Evolutionary conservation across 768 basidiomycete genomes (phyloP), one percentile per base, ranked within the genome.

Genomic region (Cystofilobasidium macerans): DNA sequence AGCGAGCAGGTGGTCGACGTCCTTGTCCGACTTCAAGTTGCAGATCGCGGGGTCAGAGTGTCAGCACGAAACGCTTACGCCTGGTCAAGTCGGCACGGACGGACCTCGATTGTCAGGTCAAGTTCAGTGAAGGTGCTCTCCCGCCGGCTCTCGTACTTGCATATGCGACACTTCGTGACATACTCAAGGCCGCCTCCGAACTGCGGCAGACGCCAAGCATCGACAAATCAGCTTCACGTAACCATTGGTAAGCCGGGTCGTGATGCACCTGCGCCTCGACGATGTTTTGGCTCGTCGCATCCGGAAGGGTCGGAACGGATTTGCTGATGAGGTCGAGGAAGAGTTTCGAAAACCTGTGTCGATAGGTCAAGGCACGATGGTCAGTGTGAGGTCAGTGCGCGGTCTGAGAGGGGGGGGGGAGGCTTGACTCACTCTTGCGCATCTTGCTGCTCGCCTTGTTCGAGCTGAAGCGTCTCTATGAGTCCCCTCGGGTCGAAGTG

Each of bases 371-470:
- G 9, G 36, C 11, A 3, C 22, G 33, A n/a, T 3, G 1, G 57
- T 40, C 35, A 57, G 24, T n/a, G 7, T 24, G 20, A 11, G n/a
- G 32, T 2, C 13, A 0, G 5, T 22, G 28, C 12, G n/a, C 2
- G 4, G 20, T 1, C 6, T 13, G 51, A 33, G 12, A 38, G n/a
- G 16, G 11, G 40, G 22, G 11, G 11, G 42, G 24, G 11, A 58
- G 30, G 40, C 24, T 45, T 4, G 42, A 73, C 83, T 62, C 72
- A 95, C 90, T 98, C 94, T 76, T 93, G 90, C 35, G 94, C 92
- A 77, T 98, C 94, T 76, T 97, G 93, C 73, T 98, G 94, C 72
- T 95, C 88, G 5, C 85, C 81, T 1, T 85, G 84, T 24, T 86
- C 82, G 43, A 98, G 78, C 65, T 85, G 82, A 61, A 98, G 78